Base-by-base conservation (phyloP, 2,329 filamentous ascomycete species). In the Biscogniauxia mediterranea region DNA sequence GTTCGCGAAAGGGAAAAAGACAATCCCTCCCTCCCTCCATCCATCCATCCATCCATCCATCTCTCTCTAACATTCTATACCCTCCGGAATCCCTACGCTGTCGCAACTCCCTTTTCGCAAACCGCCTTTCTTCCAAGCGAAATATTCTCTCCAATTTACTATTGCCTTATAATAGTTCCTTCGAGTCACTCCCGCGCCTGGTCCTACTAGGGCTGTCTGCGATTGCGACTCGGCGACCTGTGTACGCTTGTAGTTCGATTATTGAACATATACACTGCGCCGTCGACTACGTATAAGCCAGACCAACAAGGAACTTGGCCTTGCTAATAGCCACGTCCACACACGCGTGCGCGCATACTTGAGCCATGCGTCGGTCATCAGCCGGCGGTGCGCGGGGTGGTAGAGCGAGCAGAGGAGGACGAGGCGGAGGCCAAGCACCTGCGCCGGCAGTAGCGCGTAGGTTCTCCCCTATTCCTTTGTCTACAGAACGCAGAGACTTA, bases 391-490 rank as follows among this genome's bases (percentile, higher is more conserved):
- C 58, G 49, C 49, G 59, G 15, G 57, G 63, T 25, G 32, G 59
- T 54, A 19, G 54, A 21, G 59, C 69, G 68, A 69, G 69, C 64
- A 50, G 67, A 62, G 28, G 69, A n/a, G 46, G 60, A 51, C 21
- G 66, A 57, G 57, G 63, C 19, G 32, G 57, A 55, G 71, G 67
- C 65, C 64, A 64, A 52, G 66, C 66, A 26, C 69, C 51, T 7
- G 58, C 58, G 26, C 51, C 55, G 20, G 68, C 62, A 59, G 66
- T 66, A 59, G 26, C 52, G 56, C 72, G 76, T 78, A 60, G 74
- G 79, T 68, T 72, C 76, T 65, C 38, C 38, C 38, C 15, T 72
- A 80, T 28, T 76, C 46, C 17, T n/a, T 46, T 46, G 15, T 46
- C 3, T 21, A 6, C 50, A 19, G 19, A 21, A 52, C 50, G 50